A percentile compares a stretch with the other conserved stretches of the same genome.
phyloP scores from a whole-genome alignment of 495 filamentous ascomycete genomes.

The Aspergillus sparsus region DNA sequence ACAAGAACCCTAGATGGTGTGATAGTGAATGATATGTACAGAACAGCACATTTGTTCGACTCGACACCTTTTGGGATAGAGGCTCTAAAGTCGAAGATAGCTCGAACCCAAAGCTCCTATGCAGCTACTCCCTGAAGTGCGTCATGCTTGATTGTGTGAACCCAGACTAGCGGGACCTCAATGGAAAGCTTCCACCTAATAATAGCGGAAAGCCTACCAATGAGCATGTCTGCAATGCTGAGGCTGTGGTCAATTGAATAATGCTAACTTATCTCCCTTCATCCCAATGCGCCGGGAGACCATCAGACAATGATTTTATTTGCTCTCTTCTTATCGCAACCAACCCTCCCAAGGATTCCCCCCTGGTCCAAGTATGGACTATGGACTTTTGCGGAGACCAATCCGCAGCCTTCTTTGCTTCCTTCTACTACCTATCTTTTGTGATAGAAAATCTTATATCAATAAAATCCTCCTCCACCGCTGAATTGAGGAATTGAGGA shows the following conservation, averaged over 20 bases:
- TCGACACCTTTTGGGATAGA: background rate
- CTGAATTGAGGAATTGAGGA: constrained; percentile 2
- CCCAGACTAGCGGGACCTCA: constrained; percentile 7
- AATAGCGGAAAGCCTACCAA: constrained; percentile 9
- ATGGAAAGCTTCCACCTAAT: background rate
- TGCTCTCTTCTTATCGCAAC: constrained; percentile 10
- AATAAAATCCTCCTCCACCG: constrained; percentile 2
- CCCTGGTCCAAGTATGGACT: background rate
- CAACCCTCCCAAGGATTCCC: background rate
- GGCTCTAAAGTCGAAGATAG: constrained; percentile 14
- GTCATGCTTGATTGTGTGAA: constrained; percentile 4
- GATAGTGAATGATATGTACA: background rate
- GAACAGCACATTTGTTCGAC: background rate
- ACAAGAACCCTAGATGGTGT: background rate
- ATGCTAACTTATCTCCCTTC: background rate
- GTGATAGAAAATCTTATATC: background rate
- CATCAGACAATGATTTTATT: background rate
- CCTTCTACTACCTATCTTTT: background rate
- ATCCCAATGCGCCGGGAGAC: constrained; percentile 13
- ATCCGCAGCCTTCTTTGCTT: background rate
- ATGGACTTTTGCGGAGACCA: background rate
- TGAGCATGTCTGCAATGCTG: background rate
- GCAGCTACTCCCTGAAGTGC: constrained; percentile 7
- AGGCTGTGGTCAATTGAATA: background rate
- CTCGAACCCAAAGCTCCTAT: constrained; percentile 8